These are phyloP conservation scores for Auriscalpium microsporum DNA, from an alignment of 768 basidiomycete genomes.

Conservation along the genomic window DNA sequence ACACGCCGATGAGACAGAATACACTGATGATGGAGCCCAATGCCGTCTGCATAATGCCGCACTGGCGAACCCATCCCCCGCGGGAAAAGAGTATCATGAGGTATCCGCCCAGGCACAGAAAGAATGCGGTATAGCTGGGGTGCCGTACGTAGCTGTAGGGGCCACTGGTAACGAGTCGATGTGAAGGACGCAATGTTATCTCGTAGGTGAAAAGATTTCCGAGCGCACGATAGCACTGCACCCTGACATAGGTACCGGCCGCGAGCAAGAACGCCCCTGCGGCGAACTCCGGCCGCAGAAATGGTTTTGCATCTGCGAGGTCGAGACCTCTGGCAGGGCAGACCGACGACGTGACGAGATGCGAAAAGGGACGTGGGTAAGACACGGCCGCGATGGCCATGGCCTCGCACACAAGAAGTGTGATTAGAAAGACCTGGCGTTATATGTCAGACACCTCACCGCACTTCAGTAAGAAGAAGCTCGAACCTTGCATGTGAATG, in stretches of 20 bases:
- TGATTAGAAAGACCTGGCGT: no score
- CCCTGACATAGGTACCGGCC: not conserved
- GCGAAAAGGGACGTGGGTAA: no score
- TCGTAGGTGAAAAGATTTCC: constrained; percentile 10
- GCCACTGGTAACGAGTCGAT: constrained; percentile 6
- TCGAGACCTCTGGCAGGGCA: no score
- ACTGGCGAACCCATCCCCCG: not conserved
- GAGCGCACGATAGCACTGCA: constrained; percentile 7
- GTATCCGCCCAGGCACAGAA: not conserved
- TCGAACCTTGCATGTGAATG: no score
- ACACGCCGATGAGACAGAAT: no score
- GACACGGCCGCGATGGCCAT: no score
- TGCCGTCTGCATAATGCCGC: not conserved
- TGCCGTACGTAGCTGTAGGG: constrained; percentile 12
- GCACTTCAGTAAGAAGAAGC: no score
- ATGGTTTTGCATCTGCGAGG: no score
- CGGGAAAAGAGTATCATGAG: not conserved
- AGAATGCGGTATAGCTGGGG: constrained; percentile 8
- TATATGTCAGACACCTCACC: no score
- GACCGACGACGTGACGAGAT: no score
- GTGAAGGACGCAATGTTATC: not conserved
- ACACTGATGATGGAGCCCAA: no score
- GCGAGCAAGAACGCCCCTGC: not conserved
- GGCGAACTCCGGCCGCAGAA: not conserved
- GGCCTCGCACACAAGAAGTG: no score